Conservation (phyloP, 257 asterid species). For the Henckelia pumila region DNA sequence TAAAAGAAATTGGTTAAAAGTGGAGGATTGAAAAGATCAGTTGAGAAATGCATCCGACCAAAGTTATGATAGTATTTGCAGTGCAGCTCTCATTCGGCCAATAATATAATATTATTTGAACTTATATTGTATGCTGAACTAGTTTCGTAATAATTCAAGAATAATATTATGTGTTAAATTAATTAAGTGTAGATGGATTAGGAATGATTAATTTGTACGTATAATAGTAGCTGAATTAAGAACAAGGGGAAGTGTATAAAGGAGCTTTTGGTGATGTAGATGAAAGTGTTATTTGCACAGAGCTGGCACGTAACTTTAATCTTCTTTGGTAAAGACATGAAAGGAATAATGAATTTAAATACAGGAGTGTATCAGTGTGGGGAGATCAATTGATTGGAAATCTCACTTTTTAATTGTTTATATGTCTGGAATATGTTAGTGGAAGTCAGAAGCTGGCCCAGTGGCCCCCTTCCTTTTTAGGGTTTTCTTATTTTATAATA, state of each 20-base stretch:
- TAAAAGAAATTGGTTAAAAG: constrained; percentile 22
- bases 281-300: constrained; percentile 36
- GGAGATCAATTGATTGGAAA: constrained; percentile 58
- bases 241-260: constrained; percentile 30
- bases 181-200: constrained; percentile 21
- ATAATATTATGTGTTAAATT: constrained; percentile 29
- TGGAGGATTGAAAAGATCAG: constrained; percentile 28
- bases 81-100: too few relatives aligned
- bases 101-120: constrained; percentile 34
- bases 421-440: constrained; percentile 69
- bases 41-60: constrained; percentile 11
- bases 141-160: constrained; percentile 56
- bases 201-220: constrained; percentile 17
- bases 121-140: constrained; percentile 32
- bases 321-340: constrained; percentile 34
- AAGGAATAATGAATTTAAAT: constrained; percentile 58
- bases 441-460: constrained; percentile 69
- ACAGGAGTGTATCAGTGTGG: constrained; percentile 46
- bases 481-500: constrained; percentile 22
- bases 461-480: constrained; percentile 28
- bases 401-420: constrained; percentile 63
- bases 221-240: constrained; percentile 39
- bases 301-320: constrained; percentile 47
- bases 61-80: too few relatives aligned
- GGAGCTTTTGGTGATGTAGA: constrained; percentile 44